phyloP scores from a whole-genome alignment of 352 stramenopile genomes.

The Phytophthora citrophthora region DNA sequence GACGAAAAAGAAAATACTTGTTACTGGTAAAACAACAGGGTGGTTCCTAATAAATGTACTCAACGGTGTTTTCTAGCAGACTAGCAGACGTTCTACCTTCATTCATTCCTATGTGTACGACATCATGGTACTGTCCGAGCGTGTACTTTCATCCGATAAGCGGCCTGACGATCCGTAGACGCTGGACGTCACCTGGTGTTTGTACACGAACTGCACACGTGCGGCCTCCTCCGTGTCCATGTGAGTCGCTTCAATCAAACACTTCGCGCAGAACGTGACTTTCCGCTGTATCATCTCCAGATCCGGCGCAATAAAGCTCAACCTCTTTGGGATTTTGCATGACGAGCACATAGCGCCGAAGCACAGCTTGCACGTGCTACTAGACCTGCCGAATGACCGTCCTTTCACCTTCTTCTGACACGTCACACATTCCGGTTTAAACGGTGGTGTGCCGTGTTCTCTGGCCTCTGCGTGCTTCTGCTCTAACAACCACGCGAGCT shows the following conservation, averaged over 20 bases:
- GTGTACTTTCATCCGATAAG: constrained; percentile 20
- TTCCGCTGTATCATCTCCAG: constrained; percentile 34
- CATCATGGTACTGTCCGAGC: constrained; percentile 21
- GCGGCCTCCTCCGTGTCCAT: constrained; percentile 32
- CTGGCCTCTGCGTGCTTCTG: constrained; percentile 20
- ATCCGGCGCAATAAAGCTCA: constrained; percentile 33
- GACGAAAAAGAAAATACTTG: not conserved
- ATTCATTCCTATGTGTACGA: not conserved
- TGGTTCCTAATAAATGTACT: constrained; percentile 15
- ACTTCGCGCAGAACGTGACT: constrained; percentile 38
- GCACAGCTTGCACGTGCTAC: constrained; percentile 31
- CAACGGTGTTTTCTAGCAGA: not conserved
- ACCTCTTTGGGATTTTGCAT: constrained; percentile 33
- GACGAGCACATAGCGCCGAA: constrained; percentile 25
- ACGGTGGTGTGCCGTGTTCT: constrained; percentile 3
- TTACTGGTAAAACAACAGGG: not conserved
- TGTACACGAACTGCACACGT: constrained; percentile 30
- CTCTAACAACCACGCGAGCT: constrained; percentile 36
- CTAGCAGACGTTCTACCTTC: not conserved
- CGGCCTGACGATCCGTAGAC: constrained; percentile 21
- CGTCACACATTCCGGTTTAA: constrained; percentile 25
- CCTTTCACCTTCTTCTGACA: constrained; percentile 26
- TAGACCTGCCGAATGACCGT: constrained; percentile 12
- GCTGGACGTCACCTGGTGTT: constrained; percentile 17
- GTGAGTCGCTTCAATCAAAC: constrained; percentile 31